Evolutionary conservation across 805 yeast species (phyloP), one percentile per base, ranked within the genome.

Genomic region (Candida broadrunensis): DNA sequence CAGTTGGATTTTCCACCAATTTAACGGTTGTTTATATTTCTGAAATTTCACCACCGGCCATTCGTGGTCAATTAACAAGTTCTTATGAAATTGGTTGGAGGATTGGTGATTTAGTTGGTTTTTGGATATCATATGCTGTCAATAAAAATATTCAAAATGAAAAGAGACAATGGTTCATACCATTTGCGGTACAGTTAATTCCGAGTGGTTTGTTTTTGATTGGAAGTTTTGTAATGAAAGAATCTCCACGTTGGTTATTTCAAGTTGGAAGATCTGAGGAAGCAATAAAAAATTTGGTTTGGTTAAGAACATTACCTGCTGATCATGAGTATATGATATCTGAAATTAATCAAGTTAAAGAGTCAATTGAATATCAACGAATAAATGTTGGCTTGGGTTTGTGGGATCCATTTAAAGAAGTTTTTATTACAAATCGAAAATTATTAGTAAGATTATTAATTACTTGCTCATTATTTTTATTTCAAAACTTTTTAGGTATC

Each of bases 401-500:
- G 27, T 50, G 60, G 56, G 71, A 65, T 41, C 71, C 70, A 4
- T 49, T 57, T 29, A 43, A 39, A 24, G 61, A 63, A 41, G 67
- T 65, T 5, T 60, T 65, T 36, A 40, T 58, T 33, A 43, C 42
- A 16, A 58, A 61, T 51, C 44, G 42, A 33, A 54, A 50, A 41
- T 48, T 63, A 5, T 48, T 63, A 24, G 45, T 47, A 40, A 45
- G 70, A n/a, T 47, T 65, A 44, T 32, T 52, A n/a, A 51, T 65
- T 38, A 62, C 70, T 4, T 57, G 65, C 40, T 35, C 56, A 5
- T 52, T 66, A 34, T 63, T 64, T 43, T 51, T 65, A 21, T 63
- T 63, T 51, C 70, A 63, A 44, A 66, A 65, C 52, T 64, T 67
- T 45, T 54, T 64, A 52, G 72, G 72, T 12, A 63, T 65, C 47